phyloP scores from a whole-genome alignment of 2,329 filamentous ascomycete species.

The Neopestalotiopsis sp. region DNA sequence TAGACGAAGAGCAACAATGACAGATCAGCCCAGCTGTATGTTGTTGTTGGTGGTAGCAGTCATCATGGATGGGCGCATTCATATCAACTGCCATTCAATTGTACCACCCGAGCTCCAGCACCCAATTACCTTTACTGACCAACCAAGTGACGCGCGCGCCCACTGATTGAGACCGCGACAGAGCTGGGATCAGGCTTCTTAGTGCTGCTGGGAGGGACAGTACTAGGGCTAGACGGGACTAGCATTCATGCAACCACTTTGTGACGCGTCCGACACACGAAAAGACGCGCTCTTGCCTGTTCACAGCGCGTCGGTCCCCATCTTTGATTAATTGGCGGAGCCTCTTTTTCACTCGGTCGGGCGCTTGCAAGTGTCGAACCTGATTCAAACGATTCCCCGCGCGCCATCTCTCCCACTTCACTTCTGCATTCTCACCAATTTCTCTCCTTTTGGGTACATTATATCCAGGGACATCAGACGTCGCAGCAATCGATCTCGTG shows the following conservation, averaged over 20 bases:
- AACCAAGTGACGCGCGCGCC: background rate
- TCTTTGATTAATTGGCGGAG: constrained; percentile 10
- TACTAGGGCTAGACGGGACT: background rate
- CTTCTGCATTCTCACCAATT: background rate
- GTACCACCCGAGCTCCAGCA: background rate
- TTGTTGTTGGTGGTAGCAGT: no score
- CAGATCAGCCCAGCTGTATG: no score
- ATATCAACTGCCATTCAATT: background rate
- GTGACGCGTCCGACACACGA: constrained; percentile 2
- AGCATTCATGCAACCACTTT: constrained; percentile 14
- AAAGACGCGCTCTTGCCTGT: constrained; percentile 6
- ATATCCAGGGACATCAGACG: background rate
- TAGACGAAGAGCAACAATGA: no score
- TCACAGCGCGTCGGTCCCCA: constrained; percentile 3
- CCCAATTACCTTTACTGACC: background rate
- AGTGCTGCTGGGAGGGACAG: background rate
- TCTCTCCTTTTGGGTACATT: background rate
- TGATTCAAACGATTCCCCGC: background rate
- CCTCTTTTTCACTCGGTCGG: background rate
- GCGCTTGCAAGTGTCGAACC: background rate
- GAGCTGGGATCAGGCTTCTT: background rate
- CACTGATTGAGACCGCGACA: background rate
- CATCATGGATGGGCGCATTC: no score
- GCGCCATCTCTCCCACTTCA: background rate
- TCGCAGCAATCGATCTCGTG: constrained; percentile 1